Percentiles rank a stretch among this genome's conserved stretches.
These are phyloP conservation scores for sorghum (Sorghum bicolor) DNA, from an alignment of 176 grass and related monocot genomes.

Conservation along the genomic window DNA sequence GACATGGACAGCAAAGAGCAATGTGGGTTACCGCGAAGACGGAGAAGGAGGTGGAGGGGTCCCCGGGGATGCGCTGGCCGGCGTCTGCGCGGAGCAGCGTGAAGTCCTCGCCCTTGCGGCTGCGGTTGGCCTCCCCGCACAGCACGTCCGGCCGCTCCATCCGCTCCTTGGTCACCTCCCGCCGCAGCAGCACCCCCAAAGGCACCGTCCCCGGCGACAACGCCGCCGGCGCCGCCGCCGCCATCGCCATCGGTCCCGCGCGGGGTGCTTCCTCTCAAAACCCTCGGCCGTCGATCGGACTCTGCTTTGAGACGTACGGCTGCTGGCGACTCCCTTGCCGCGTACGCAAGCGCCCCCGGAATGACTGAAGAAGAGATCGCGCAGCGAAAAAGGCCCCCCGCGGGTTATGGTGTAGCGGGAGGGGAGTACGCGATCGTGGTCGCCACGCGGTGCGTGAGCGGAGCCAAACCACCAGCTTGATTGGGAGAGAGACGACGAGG, in stretches of 20 bases:
- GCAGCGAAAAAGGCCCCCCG: neutral
- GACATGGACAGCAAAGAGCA: neutral
- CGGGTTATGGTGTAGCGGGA: neutral
- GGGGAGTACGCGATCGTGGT: slow-evolving; percentile 21
- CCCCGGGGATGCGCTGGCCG: slow-evolving; percentile 58
- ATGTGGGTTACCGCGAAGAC: slow-evolving; percentile 77
- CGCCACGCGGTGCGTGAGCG: slow-evolving; percentile 4
- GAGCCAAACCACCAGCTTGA: no score
- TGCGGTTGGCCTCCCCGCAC: slow-evolving; percentile 70
- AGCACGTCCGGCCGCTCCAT: slow-evolving; percentile 81
- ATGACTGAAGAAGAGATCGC: neutral
- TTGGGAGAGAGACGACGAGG: neutral
- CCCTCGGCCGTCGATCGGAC: neutral
- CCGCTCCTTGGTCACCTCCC: slow-evolving; percentile 85
- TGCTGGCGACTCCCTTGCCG: neutral
- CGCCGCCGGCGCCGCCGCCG: neutral
- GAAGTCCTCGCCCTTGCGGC: slow-evolving; percentile 94
- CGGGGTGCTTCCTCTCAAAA: neutral
- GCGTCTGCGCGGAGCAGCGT: slow-evolving; percentile 63
- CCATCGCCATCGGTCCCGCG: slow-evolving; percentile 20
- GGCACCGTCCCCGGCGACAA: slow-evolving; percentile 45
- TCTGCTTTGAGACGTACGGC: neutral
- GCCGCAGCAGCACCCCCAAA: slow-evolving; percentile 75
- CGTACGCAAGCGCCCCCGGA: neutral
- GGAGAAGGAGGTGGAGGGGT: slow-evolving; percentile 79